These are phyloP conservation scores for Penicillium sp. DNA, from an alignment of 2,329 filamentous ascomycete genomes.

Conservation along the genomic window DNA sequence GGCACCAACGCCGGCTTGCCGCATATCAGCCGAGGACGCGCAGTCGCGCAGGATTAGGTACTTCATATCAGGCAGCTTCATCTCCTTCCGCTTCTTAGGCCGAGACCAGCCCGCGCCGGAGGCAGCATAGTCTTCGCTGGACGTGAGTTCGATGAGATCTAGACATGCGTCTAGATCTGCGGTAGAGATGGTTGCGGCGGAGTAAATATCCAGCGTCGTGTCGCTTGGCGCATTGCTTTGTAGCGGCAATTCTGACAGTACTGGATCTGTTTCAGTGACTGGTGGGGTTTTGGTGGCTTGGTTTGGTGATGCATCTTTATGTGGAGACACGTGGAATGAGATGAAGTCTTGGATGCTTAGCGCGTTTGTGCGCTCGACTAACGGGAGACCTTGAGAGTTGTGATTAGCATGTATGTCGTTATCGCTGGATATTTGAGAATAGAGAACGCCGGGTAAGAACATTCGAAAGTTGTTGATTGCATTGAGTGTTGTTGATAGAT, in stretches of 20 bases:
- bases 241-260: not conserved
- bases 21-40: not conserved
- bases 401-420: constrained; percentile 12
- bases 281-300: constrained; percentile 3
- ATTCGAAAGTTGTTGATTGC: not conserved
- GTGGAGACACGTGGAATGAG: constrained; percentile 30
- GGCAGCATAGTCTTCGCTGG: constrained; percentile 52
- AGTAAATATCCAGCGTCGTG: constrained; percentile 31
- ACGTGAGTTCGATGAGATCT: constrained; percentile 55
- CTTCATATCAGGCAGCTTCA: constrained; percentile 59
- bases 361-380: constrained; percentile 47
- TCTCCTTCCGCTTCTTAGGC: constrained; percentile 56
- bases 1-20: not conserved
- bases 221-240: not conserved
- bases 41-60: constrained; percentile 52
- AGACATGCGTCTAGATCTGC: constrained; percentile 53
- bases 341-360: constrained; percentile 42
- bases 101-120: constrained; percentile 58
- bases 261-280: not conserved
- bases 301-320: not conserved
- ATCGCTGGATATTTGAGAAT: not conserved
- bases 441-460: not conserved
- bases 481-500: not conserved
- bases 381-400: constrained; percentile 18
- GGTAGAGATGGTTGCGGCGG: constrained; percentile 37